These are phyloP conservation scores for Hanseniaspora thailandica DNA, from an alignment of 805 yeast species.

Conservation along the genomic window DNA sequence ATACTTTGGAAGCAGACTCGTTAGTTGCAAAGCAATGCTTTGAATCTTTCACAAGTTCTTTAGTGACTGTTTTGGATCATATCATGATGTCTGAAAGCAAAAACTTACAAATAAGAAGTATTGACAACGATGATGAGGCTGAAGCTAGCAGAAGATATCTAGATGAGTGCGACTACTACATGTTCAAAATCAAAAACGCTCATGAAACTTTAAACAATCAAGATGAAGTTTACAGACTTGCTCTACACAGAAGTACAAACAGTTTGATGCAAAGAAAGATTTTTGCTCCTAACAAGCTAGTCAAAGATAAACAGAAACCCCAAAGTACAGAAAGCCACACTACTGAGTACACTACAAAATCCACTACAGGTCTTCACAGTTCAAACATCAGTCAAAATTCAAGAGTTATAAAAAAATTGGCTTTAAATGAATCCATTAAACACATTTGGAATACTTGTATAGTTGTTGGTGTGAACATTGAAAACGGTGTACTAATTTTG, in stretches of 20 bases:
- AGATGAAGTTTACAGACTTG: neutral
- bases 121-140: conserved; percentile 20
- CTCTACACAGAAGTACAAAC: neutral
- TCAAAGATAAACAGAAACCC: conserved; percentile 15
- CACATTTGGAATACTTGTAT: conserved; percentile 65
- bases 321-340: conserved; percentile 30
- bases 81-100: conserved; percentile 23
- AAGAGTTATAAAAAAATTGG: conserved; percentile 57
- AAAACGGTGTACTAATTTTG: conserved; percentile 61
- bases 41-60: neutral
- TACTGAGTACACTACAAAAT: conserved; percentile 30
- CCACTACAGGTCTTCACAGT: neutral
- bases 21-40: neutral
- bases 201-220: neutral
- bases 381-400: conserved; percentile 47
- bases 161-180: neutral
- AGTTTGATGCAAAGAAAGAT: conserved; percentile 8
- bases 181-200: neutral
- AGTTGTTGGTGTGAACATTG: conserved; percentile 62
- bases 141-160: conserved; percentile 20
- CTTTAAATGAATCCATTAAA: conserved; percentile 57
- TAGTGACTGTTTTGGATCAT: neutral
- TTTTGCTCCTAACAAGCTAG: conserved; percentile 28
- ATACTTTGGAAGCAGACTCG: neutral
- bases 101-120: conserved; percentile 20